These are phyloP conservation scores for Aureobasidium leucospermi DNA, from an alignment of 2,329 filamentous ascomycete genomes.

Conservation along the genomic window DNA sequence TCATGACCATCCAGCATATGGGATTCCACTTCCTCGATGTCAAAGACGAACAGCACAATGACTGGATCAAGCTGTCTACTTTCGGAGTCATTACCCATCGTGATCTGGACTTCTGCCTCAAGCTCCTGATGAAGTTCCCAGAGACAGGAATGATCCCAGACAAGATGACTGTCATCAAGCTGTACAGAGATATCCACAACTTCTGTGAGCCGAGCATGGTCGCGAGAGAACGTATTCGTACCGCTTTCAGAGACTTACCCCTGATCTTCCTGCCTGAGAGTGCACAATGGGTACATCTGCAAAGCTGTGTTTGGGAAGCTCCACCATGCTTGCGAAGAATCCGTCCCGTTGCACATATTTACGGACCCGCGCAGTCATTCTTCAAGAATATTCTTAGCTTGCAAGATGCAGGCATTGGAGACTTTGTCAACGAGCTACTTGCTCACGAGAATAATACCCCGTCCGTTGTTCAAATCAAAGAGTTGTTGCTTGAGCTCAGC, in stretches of 20 bases:
- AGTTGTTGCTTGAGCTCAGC: slow-evolving; percentile 3
- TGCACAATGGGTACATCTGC: background rate
- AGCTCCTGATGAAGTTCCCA: background rate
- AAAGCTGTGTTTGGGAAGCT: background rate
- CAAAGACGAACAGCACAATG: background rate
- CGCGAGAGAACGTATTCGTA: background rate
- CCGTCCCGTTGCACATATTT: background rate
- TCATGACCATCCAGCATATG: background rate
- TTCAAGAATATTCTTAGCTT: background rate
- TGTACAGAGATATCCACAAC: background rate
- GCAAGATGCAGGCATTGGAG: background rate
- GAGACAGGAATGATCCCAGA: background rate
- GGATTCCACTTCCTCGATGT: slow-evolving; percentile 5
- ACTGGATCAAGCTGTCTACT: background rate
- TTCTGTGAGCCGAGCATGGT: background rate
- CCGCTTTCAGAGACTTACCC: background rate
- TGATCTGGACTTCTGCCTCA: background rate
- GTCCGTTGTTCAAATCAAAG: background rate
- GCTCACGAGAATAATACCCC: background rate
- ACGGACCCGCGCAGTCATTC: background rate
- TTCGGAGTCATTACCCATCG: background rate
- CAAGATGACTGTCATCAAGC: background rate
- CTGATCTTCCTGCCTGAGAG: background rate
- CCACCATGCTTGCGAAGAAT: background rate
- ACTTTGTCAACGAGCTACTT: background rate